phyloP scores from a whole-genome alignment of 2,329 filamentous ascomycete genomes.

The Cyanodermella asteris region DNA sequence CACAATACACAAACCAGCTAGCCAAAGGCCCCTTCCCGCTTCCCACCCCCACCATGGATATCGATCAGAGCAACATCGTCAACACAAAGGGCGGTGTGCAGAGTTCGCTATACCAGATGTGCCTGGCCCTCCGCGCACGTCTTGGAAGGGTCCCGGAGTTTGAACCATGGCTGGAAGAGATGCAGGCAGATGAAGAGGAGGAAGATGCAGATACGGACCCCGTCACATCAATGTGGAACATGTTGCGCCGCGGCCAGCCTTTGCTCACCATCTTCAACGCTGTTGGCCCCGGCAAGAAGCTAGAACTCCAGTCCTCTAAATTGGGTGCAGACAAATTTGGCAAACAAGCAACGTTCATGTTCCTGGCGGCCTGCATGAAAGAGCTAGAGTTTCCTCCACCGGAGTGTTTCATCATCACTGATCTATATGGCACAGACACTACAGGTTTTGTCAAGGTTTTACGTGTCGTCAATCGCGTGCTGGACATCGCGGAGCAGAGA shows the following conservation, averaged over 20 bases:
- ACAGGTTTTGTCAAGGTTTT: constrained; percentile 84
- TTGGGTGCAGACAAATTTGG: constrained; percentile 51
- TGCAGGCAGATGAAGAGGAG: constrained; percentile 45
- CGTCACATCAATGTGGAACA: constrained; percentile 76
- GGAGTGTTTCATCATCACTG: constrained; percentile 78
- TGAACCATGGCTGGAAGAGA: constrained; percentile 48
- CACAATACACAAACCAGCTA: too few relatives aligned
- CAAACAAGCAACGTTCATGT: constrained; percentile 79
- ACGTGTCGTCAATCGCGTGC: constrained; percentile 79
- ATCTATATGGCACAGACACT: constrained; percentile 83
- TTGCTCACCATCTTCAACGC: constrained; percentile 78
- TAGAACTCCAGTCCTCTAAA: constrained; percentile 43
- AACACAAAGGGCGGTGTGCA: constrained; percentile 89
- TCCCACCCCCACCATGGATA: too few relatives aligned
- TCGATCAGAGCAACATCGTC: constrained; percentile 49
- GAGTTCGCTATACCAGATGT: constrained; percentile 85
- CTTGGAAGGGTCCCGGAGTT: constrained; percentile 70
- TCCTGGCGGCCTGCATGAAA: constrained; percentile 70
- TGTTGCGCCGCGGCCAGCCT: constrained; percentile 63
- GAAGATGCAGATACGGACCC: constrained; percentile 46
- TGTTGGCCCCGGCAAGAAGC: constrained; percentile 44
- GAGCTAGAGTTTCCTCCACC: constrained; percentile 58
- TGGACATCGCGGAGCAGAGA: constrained; percentile 63
- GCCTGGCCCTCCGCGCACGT: constrained; percentile 61
- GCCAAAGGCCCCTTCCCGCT: too few relatives aligned